Percentiles rank a stretch among this genome's conserved stretches.
phyloP scores from a whole-genome alignment of 495 filamentous ascomycete genomes.

The Aspergillus saccharolyticus region DNA sequence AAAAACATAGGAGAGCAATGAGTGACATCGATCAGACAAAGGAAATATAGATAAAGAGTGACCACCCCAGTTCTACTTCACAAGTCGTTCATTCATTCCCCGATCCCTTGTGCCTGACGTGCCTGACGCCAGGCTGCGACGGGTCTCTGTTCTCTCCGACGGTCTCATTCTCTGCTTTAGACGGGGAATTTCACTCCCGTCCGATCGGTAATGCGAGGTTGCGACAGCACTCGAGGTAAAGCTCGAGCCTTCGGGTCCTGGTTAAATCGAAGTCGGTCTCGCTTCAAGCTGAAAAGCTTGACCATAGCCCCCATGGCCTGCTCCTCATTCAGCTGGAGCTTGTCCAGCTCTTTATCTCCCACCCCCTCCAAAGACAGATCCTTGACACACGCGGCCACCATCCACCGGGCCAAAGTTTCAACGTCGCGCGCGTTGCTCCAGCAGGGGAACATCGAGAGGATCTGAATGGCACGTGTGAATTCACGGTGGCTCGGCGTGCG shows the following conservation, averaged over 20 bases:
- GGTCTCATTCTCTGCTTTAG: not conserved
- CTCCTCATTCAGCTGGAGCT: constrained; percentile 13
- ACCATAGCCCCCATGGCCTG: constrained; percentile 21
- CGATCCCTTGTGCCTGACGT: too few relatives aligned
- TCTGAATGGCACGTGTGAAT: constrained; percentile 18
- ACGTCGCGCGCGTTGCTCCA: constrained; percentile 20
- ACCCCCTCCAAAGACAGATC: constrained; percentile 12
- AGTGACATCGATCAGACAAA: not conserved
- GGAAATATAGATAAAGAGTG: not conserved
- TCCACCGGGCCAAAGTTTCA: constrained; percentile 16
- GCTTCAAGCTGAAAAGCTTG: constrained; percentile 18
- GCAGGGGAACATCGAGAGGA: constrained; percentile 21
- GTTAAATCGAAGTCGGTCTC: constrained; percentile 18
- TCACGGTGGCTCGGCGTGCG: constrained; percentile 13
- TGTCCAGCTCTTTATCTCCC: not conserved
- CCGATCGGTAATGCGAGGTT: constrained; percentile 15
- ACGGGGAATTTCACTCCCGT: constrained; percentile 18
- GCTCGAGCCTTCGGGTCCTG: constrained; percentile 19
- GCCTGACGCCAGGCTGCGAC: too few relatives aligned
- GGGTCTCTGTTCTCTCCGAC: too few relatives aligned
- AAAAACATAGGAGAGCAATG: not conserved
- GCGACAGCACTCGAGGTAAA: constrained; percentile 16
- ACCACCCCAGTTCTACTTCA: not conserved
- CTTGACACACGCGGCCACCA: constrained; percentile 13
- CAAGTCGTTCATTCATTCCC: too few relatives aligned